These are phyloP conservation scores for Candida tetrigidarum DNA, from an alignment of 1,139 yeast species.

Conservation along the genomic window DNA sequence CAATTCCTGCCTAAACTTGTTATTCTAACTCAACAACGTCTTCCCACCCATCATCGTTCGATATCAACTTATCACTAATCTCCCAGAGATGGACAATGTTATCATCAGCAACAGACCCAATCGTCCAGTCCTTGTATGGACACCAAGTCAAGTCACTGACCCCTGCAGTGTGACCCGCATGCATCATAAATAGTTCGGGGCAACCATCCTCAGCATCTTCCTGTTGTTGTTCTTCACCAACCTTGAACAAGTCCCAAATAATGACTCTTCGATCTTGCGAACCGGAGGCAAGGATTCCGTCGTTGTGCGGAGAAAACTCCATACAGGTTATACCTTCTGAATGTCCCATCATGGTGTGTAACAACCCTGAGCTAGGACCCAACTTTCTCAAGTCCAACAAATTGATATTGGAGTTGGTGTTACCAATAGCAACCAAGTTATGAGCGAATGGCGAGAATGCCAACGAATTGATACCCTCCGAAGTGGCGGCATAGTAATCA, in stretches of 20 bases:
- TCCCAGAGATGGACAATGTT: slow-evolving; percentile 82
- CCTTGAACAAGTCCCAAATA: slow-evolving; percentile 72
- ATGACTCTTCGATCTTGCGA: slow-evolving; percentile 73
- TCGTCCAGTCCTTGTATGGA: slow-evolving; percentile 70
- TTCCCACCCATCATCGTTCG: slow-evolving; percentile 26
- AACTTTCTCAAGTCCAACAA: slow-evolving; percentile 62
- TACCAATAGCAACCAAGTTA: slow-evolving; percentile 68
- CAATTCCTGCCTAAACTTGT: too few species aligned
- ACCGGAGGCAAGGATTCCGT: slow-evolving; percentile 74
- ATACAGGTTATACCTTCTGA: slow-evolving; percentile 68
- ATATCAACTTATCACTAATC: slow-evolving; percentile 54
- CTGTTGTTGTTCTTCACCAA: slow-evolving; percentile 80
- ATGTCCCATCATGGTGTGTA: slow-evolving; percentile 81
- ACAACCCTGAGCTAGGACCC: slow-evolving; percentile 26
- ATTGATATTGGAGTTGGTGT: slow-evolving; percentile 67
- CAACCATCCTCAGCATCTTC: slow-evolving; percentile 84
- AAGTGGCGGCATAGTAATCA: slow-evolving; percentile 33
- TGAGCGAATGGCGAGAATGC: slow-evolving; percentile 66
- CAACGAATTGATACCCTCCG: slow-evolving; percentile 60
- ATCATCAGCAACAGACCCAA: slow-evolving; percentile 77
- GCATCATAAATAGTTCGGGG: slow-evolving; percentile 83
- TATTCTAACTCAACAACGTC: slow-evolving; percentile 16
- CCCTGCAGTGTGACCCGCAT: slow-evolving; percentile 82
- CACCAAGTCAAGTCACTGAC: slow-evolving; percentile 76
- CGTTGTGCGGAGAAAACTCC: slow-evolving; percentile 73